Evolutionary conservation across 2,329 filamentous ascomycete genomes (phyloP), one percentile per base, ranked within the genome.

Genomic region (Scolecobasidium constrictum): DNA sequence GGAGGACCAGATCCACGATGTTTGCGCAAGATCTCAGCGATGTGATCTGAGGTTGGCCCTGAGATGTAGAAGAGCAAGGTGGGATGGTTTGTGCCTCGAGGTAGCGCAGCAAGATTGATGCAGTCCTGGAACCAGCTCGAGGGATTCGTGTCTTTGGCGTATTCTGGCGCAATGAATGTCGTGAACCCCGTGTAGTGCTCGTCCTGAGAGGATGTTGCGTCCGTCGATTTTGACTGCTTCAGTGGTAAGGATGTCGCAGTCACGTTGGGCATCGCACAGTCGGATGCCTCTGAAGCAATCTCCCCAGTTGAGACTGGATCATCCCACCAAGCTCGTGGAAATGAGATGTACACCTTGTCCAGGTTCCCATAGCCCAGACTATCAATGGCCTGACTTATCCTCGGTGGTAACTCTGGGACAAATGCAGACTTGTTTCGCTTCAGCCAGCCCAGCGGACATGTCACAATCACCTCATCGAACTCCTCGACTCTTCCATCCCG

Each of bases 41-140:
- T 58, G 51, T 73, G 66, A 6, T 60, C 59, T 11, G 57, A 58
- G 16, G 58, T 63, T 1, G 58, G 72, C 28, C 82, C 82, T 53
- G 78, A 81, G 26, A 71, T 79, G 65, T 87, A 94, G 71, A 94
- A 94, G 19, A 94, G 73, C 3, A 94, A 71, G 0, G 86, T 93
- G 5, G 87, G 83, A 46, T 94, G 86, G 0, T 80, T 72, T 40
- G 66, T 68, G 2, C 64, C 54, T 0, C 55, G 51, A 0, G 75
- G 69, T 2, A 93, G 68, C 2, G 80, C 77, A 34, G 82, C 79
- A 17, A 94, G 72, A 45, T 90, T 87, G 45, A 93, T 70, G 42
- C 78, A 74, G 62, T 90, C 81, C 59, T 86, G 82, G 48, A 78
- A 76, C 84, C 85, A 92, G 46, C 68, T 62, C 4, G 70, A 52